Evolutionary conservation across 2,329 filamentous ascomycete genomes (phyloP).

Genomic region (Nothomitra cinnamomea): DNA sequence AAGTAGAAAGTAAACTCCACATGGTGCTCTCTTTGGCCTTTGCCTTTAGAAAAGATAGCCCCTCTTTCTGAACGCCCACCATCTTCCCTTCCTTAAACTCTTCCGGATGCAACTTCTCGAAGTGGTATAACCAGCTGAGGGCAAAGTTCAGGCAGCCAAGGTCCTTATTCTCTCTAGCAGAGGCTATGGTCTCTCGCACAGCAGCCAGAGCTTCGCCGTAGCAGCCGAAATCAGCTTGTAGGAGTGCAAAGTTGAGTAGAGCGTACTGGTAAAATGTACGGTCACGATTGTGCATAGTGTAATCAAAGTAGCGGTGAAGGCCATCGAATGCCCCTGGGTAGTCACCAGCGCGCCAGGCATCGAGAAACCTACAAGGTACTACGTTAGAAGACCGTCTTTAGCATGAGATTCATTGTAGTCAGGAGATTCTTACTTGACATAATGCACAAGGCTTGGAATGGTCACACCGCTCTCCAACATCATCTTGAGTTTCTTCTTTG

Average conservation of each 20-base stretch:
- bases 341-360: constrained; percentile 82
- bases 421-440: constrained; percentile 40
- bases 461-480: constrained; percentile 50
- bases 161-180: constrained; percentile 86
- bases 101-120: constrained; percentile 67
- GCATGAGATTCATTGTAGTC: too few relatives aligned
- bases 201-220: constrained; percentile 78
- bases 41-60: constrained; percentile 63
- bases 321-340: constrained; percentile 80
- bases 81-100: constrained; percentile 56
- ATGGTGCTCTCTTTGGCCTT: constrained; percentile 77
- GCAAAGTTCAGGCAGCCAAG: constrained; percentile 87
- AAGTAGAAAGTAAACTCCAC: constrained; percentile 70
- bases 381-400: not conserved
- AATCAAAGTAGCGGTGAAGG: constrained; percentile 91
- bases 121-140: constrained; percentile 90
- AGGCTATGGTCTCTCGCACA: constrained; percentile 88
- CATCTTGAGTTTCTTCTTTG: constrained; percentile 52
- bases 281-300: constrained; percentile 74
- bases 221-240: constrained; percentile 91
- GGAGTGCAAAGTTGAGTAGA: constrained; percentile 76
- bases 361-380: constrained; percentile 48
- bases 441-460: constrained; percentile 59
- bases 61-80: constrained; percentile 64
- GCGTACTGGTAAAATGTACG: constrained; percentile 88